A percentile compares a stretch with the other conserved stretches of the same genome.
Evolutionary conservation across 140 eudicot genomes (phyloP).

Genomic region (Erigeron philadelphicus): DNA sequence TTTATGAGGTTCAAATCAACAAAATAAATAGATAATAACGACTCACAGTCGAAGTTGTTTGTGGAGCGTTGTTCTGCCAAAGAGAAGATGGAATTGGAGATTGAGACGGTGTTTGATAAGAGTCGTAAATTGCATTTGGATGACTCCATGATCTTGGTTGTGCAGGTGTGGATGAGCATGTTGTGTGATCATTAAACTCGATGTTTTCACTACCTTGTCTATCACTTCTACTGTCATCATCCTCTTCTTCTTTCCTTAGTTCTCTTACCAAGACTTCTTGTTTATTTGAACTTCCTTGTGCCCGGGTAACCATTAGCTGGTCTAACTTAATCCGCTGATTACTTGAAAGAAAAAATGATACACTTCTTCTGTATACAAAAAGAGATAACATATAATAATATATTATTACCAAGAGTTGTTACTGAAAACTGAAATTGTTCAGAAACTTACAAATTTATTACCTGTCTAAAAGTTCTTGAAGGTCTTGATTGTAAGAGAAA

Average conservation of each 20-base stretch:
- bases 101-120: conserved; percentile 18
- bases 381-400: neutral
- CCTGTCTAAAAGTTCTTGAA: conserved; percentile 62
- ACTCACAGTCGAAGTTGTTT: conserved; percentile 52
- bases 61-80: conserved; percentile 20
- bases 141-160: conserved; percentile 38
- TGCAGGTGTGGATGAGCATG: conserved; percentile 24
- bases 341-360: conserved; percentile 60
- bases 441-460: conserved; percentile 10
- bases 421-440: neutral
- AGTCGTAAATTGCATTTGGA: conserved; percentile 30
- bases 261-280: conserved; percentile 1
- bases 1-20: neutral
- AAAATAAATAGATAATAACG: neutral
- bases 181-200: conserved; percentile 33
- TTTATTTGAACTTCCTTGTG: conserved; percentile 28
- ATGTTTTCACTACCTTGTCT: conserved; percentile 22
- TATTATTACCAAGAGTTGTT: neutral
- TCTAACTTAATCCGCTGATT: conserved; percentile 49
- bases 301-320: conserved; percentile 41
- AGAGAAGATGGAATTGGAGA: conserved; percentile 27
- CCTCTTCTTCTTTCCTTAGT: conserved; percentile 28
- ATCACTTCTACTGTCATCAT: conserved; percentile 22
- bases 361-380: conserved; percentile 48
- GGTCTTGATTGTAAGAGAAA: conserved; percentile 43